phyloP scores from a whole-genome alignment of 2,329 filamentous ascomycete genomes.

The Colletotrichum theobromicola region DNA sequence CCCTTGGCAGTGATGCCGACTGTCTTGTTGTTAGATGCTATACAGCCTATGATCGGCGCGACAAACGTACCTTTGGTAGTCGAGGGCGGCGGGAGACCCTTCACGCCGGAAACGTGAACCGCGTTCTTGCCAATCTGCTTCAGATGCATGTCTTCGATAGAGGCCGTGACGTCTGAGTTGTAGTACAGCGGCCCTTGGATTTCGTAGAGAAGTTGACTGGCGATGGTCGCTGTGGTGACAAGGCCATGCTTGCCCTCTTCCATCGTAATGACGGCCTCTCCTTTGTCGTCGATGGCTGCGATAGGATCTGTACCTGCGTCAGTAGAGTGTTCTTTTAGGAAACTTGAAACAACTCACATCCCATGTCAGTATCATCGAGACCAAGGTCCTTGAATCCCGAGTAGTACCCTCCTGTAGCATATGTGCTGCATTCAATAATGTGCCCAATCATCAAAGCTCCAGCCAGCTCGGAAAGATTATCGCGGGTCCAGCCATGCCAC shows the following conservation, averaged over 20 bases:
- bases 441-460: constrained; percentile 26
- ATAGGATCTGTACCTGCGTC: background rate
- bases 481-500: constrained; percentile 43
- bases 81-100: constrained; percentile 28
- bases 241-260: constrained; percentile 39
- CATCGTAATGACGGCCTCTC: background rate
- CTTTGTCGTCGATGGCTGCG: background rate
- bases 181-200: constrained; percentile 52
- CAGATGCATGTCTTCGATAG: constrained; percentile 39
- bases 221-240: constrained; percentile 38
- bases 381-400: constrained; percentile 31
- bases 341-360: constrained; percentile 9
- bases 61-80: background rate
- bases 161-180: constrained; percentile 53
- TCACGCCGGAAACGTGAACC: constrained; percentile 44
- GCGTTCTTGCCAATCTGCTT: constrained; percentile 38
- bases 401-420: constrained; percentile 35
- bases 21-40: constrained; percentile 19
- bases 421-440: constrained; percentile 28
- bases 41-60: background rate
- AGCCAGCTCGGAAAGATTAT: constrained; percentile 25
- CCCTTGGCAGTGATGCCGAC: constrained; percentile 53
- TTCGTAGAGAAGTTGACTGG: constrained; percentile 54
- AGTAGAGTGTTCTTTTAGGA: background rate
- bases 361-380: constrained; percentile 23